Evolutionary conservation across 2,329 filamentous ascomycete species (phyloP), one percentile per base, ranked within the genome.

Genomic region (Colletotrichum musicola): DNA sequence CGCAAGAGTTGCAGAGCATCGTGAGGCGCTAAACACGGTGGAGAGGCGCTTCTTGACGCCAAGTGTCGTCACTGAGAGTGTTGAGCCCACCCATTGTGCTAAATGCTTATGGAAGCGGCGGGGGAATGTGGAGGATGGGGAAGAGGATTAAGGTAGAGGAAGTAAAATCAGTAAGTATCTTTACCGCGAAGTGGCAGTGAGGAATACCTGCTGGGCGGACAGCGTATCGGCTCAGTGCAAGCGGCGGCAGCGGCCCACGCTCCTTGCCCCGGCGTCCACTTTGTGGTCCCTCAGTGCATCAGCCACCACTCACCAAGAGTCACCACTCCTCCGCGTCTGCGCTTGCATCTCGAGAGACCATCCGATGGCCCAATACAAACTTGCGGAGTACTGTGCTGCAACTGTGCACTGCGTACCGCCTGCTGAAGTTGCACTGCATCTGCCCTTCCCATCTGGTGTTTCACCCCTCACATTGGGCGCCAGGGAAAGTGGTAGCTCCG

Each of bases 1-100:
- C 51, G 44, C 53, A 49, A 35, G 53, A 30, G 18, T 67, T 51
- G 9, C 14, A 14, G n/a, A 25, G 40, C 13, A 16, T 35, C 13
- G 25, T 35, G 22, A 50, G 16, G 59, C 51, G 62, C 56, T 61
- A 61, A 51, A 46, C n/a, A 47, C 55, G 55, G 44, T 56, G 56
- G 56, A 51, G 55, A 22, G 42, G 35, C 18, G 46, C 47, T 50
- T 51, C 35, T 61, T 10, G 42, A 59, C 61, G 61, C 61, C 47
- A 51, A 60, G 49, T 68, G 49, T 61, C 62, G 62, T 68, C 66
- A 60, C 62, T 38, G 55, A 40, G n/a, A 46, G 22, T 35, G 27
- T 42, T 50, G 46, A 57, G 47, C 20, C 30, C 30, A 35, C 30
- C n/a, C 44, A 44, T 35, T 35, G 16, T 20, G 14, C 40, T 40